Evolutionary conservation across 345 rosid species (phyloP).

Genomic region (Eucalyptus cloeziana): DNA sequence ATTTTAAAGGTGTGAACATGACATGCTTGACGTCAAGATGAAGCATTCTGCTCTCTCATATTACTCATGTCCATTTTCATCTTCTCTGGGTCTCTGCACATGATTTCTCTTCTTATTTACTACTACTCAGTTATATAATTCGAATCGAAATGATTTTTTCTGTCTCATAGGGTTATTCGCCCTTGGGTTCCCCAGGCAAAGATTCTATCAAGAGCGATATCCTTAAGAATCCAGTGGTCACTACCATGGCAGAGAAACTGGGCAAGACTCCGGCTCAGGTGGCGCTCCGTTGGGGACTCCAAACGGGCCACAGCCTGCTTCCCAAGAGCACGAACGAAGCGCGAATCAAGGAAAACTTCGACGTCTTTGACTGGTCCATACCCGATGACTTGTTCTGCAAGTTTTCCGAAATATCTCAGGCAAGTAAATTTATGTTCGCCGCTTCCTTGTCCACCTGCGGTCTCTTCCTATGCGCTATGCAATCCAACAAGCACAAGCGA

Average conservation of each 20-base stretch:
- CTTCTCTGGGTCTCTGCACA: neutral
- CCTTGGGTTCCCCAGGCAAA: constrained; percentile 79
- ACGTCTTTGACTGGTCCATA: constrained; percentile 66
- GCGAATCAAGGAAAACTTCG: constrained; percentile 66
- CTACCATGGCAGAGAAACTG: constrained; percentile 48
- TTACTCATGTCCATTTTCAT: neutral
- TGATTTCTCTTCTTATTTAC: neutral
- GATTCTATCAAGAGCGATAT: constrained; percentile 51
- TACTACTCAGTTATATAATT: neutral
- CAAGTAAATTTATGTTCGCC: neutral
- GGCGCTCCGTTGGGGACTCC: constrained; percentile 81
- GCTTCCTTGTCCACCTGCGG: neutral
- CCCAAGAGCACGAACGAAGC: constrained; percentile 66
- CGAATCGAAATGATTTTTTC: neutral
- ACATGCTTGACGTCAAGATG: neutral
- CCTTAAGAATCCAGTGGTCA: constrained; percentile 39
- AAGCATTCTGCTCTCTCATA: neutral
- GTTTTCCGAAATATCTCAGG: constrained; percentile 68
- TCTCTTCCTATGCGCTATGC: neutral
- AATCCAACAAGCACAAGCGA: neutral
- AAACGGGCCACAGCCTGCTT: constrained; percentile 84
- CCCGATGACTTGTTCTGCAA: constrained; percentile 58
- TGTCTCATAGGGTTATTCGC: constrained; percentile 66
- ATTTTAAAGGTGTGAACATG: neutral
- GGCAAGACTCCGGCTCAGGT: constrained; percentile 87